These are phyloP conservation scores for Neolentinus lepideus DNA, from an alignment of 1,284 basidiomycete genomes.

Conservation along the genomic window DNA sequence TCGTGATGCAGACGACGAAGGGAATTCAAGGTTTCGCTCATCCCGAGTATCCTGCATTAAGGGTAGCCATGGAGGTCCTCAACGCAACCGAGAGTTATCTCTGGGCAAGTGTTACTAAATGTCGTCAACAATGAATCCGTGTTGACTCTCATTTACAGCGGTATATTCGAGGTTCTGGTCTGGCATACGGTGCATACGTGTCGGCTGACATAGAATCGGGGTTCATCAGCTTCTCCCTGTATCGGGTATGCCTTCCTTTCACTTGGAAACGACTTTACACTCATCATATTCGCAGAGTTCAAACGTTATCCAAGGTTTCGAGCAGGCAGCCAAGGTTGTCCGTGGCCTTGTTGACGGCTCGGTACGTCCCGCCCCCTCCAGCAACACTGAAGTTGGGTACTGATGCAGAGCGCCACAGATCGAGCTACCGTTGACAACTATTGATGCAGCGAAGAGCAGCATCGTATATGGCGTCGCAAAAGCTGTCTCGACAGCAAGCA, in stretches of 20 bases:
- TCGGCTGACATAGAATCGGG: slow-evolving; percentile 79
- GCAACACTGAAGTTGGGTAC: neutral
- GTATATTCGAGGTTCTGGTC: slow-evolving; percentile 84
- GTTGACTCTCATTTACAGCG: slow-evolving; percentile 34
- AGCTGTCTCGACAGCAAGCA: slow-evolving; percentile 75
- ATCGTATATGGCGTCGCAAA: slow-evolving; percentile 83
- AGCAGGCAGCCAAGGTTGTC: slow-evolving; percentile 75
- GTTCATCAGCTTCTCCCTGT: slow-evolving; percentile 74
- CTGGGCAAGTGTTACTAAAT: slow-evolving; percentile 56
- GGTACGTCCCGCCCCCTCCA: slow-evolving; percentile 38
- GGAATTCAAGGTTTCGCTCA: slow-evolving; percentile 78
- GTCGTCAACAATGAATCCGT: neutral
- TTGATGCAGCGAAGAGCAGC: slow-evolving; percentile 91
- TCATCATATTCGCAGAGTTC: slow-evolving; percentile 60
- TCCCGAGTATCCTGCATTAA: slow-evolving; percentile 79
- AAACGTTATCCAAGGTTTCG: slow-evolving; percentile 79
- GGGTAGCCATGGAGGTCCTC: slow-evolving; percentile 81
- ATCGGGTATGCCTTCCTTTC: slow-evolving; percentile 50
- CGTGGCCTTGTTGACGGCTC: slow-evolving; percentile 71
- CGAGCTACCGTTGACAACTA: slow-evolving; percentile 71
- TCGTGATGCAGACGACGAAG: slow-evolving; percentile 75
- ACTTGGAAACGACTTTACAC: slow-evolving; percentile 2
- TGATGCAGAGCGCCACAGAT: slow-evolving; percentile 41
- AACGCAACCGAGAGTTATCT: slow-evolving; percentile 95
- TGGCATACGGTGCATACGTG: slow-evolving; percentile 91